phyloP scores from a whole-genome alignment of 2,329 filamentous ascomycete genomes.

The Cercospora berteroae region DNA sequence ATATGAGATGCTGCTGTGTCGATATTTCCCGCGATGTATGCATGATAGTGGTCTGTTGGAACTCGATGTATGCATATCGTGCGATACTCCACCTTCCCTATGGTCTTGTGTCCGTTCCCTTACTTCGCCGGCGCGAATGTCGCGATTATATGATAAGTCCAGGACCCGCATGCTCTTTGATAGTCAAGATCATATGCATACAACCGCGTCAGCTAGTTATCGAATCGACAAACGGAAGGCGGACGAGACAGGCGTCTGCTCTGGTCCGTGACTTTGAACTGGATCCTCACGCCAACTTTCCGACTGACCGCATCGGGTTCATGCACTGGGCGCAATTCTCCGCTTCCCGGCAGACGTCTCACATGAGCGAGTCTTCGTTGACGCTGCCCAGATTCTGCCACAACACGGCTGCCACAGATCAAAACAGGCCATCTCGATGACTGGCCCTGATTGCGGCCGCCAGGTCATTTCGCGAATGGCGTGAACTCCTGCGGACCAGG shows the following conservation, averaged over 20 bases:
- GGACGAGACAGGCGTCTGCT: not conserved
- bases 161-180: not conserved
- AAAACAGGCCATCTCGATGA: not conserved
- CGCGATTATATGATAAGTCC: not conserved
- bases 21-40: not conserved
- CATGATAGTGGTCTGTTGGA: not conserved
- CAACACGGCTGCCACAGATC: not conserved
- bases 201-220: not conserved
- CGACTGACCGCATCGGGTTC: not conserved
- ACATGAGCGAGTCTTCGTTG: not conserved
- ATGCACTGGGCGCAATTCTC: not conserved
- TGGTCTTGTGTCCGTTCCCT: not conserved
- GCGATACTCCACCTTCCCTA: not conserved
- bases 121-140: not conserved
- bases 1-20: not conserved
- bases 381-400: not conserved
- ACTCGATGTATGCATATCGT: not conserved
- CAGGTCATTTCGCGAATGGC: not conserved
- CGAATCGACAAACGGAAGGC: not conserved
- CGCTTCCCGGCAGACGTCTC: not conserved
- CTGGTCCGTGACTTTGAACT: not conserved
- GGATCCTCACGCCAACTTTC: not conserved
- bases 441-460: not conserved
- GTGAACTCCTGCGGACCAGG: slow-evolving; percentile 6
- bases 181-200: not conserved